Evolutionary conservation across 2,329 filamentous ascomycete genomes (phyloP), one percentile per base, ranked within the genome.

Genomic region (Aspergillus amoenus): DNA sequence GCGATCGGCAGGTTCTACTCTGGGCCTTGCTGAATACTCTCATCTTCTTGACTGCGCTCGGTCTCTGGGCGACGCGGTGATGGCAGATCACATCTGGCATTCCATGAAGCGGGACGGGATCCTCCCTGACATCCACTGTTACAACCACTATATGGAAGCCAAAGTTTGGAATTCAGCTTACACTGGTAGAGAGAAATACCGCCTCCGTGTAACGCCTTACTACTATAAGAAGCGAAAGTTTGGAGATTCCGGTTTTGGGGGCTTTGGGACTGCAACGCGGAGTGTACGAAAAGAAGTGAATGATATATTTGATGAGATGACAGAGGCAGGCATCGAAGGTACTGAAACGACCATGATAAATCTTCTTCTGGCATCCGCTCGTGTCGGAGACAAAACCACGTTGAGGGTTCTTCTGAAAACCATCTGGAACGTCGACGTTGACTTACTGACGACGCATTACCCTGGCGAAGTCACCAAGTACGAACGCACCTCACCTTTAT

Each of bases 371-470:
- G 82, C 81, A 5, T 73, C 79, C 43, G 76, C 75, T 18, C 77
- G 83, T 11, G 82, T 85, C 59, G 83, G 82, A 6, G 76, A 84
- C 62, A 55, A 80, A 2, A 52, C 62, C 11, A 76, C 74, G 3
- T 75, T 84, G 27, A 76, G 78, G 55, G 70, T 75, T 8, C 72
- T 84, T 18, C 67, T 87, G 40, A 74, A 75, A 52, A 76, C 75
- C 5, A 78, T 82, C 3, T 87, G 84, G 84, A 77, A 79, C 34
- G 74, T 87, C 42, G 76, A 84, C 59, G 71, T 81, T 3, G 72
- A 79, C 47, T 66, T 66, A 3, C 64, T 84, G 22, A 62, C 75
- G 54, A 57, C 2, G 17, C 42, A 43, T 30, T 4, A 27, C 13
- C 32, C 9, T n/a, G 21, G 18, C 12, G 67, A 69, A 1, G 70